Evolutionary conservation across 2,329 filamentous ascomycete genomes (phyloP), one percentile per base, ranked within the genome.

Genomic region (Diaporthe sp.): DNA sequence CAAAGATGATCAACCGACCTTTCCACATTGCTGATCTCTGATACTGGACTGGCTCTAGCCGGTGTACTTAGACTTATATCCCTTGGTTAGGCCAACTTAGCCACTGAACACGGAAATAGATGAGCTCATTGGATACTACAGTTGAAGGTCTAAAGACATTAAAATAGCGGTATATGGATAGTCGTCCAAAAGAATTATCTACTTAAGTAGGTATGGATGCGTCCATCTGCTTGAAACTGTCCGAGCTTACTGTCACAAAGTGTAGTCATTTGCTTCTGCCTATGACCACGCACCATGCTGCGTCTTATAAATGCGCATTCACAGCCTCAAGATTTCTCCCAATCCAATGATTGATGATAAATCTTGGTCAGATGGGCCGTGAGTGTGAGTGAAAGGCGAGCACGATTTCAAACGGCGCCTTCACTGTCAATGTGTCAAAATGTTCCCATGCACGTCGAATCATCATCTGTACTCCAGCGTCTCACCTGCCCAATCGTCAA

Each of bases 1-100:
- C 25, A 4, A 30, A n/a, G 19, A 10, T 1, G 13, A 42, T 15
- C 0, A 8, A 28, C n/a, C 0, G 3, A 17, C 9, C 0, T 19
- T 25, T 15, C 22, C 19, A 9, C 9, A 3, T 33, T 28, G 25
- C 28, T 19, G 7, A 28, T 42, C 6, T 28, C 15, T 22, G 10
- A 13, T 35, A 13, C 17, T 22, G 3, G 54, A 22, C 13, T 10
- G 19, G 9, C 9, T 5, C 8, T 13, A n/a, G 19, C 17, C 12
- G 30, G 30, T 35, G 22, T 35, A 35, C 12, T 57, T 57, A 8
- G 9, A 57, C 9, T n/a, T 19, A 35, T 6, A 13, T 35, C 35
- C 35, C 13, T 33, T 1, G 3, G 54, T 2, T 19, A 40, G 12
- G 22, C n/a, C 10, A 10, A 25, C 35, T 25, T 22, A 40, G 17